Conservation (phyloP, 495 filamentous ascomycete genomes). For the Collariella sp. region DNA sequence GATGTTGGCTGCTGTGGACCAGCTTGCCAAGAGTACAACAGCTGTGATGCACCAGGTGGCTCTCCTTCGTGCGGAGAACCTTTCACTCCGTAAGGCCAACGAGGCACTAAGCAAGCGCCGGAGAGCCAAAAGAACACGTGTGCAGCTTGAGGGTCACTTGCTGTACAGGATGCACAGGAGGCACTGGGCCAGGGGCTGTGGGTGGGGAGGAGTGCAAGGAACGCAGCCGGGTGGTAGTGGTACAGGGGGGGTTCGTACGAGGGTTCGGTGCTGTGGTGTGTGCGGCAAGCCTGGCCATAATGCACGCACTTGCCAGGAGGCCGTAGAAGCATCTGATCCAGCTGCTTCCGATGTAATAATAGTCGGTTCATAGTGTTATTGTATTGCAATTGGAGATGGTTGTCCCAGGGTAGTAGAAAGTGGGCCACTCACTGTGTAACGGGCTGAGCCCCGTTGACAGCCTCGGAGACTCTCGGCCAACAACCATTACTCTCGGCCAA, state of each 20-base stretch:
- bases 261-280: not conserved
- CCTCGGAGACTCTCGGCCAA: no score
- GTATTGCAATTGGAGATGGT: constrained; percentile 8
- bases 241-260: not conserved
- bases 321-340: not conserved
- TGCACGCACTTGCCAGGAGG: not conserved
- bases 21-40: no score
- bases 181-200: not conserved
- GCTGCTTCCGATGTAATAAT: constrained; percentile 6
- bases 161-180: not conserved
- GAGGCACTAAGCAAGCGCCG: no score
- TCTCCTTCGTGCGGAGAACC: not conserved
- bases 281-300: not conserved
- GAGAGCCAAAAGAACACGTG: no score
- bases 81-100: not conserved
- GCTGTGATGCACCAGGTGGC: no score
- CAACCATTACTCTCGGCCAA: no score
- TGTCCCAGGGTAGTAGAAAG: constrained; percentile 4
- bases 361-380: constrained; percentile 8
- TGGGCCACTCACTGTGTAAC: not conserved
- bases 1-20: no score
- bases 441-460: no score
- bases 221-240: constrained; percentile 6
- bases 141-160: no score
- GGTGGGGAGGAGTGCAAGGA: constrained; percentile 5